Base-by-base conservation (phyloP, 345 rosid genomes). In the Aurinia saxatilis region DNA sequence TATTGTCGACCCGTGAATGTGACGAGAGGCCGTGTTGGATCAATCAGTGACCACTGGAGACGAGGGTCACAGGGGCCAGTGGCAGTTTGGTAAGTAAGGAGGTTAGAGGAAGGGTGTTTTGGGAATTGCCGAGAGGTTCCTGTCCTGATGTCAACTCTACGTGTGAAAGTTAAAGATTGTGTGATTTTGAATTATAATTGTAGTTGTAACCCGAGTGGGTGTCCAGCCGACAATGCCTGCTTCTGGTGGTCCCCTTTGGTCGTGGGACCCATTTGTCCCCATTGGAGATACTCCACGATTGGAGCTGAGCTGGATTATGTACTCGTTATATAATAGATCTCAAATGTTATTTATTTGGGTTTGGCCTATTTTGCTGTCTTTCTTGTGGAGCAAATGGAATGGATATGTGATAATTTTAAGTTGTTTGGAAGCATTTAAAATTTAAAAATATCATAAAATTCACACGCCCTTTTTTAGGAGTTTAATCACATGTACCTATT, bases 191-290 rank as follows among this genome's bases (percentile, higher is more conserved):
- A 34, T 57, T 41, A 6, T 31, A 17, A 47, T 10, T 36, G 50
- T 2, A 40, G 23, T 50, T 90, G 97, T 81, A 58, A 57, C 82
- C 92, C 84, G 76, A 71, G 73, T 74, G 84, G 88, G 82, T 53
- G 80, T 81, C 95, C 81, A 72, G 35, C 84, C 83, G 97, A 87
- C 97, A 87, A 59, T 5, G 50, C 49, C 42, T 61, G 62, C 74
- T 63, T 68, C 19, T 8, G 71, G 61, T 63, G 79, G 77, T 53
- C 81, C 66, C 73, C 15, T 34, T 44, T 30, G 8, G 40, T 6
- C 25, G 60, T 72, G 60, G 82, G 73, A 36, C 60, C 65, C 51
- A n/a, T 53, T 29, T 78, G 67, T 63, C 63, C 25, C 64, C 12
- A 55, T 47, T 63, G 5, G 60, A 71, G 40, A 71, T 71, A 59